Conservation (phyloP, 495 filamentous ascomycete species). For the Xylaria scruposa region DNA sequence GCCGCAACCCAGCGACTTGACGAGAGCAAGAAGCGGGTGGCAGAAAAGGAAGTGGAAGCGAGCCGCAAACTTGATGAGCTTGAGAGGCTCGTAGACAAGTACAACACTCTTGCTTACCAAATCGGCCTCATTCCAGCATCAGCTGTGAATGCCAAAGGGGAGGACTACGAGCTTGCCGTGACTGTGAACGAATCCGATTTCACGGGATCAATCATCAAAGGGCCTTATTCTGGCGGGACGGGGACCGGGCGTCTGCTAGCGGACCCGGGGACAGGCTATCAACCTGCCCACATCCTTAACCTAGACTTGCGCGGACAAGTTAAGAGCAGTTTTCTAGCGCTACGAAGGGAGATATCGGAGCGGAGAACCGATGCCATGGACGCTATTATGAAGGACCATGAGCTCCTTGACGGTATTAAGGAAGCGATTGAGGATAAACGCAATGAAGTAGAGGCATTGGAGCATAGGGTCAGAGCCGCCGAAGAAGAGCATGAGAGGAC, state of each 20-base stretch:
- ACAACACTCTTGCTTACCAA: slow-evolving; percentile 93
- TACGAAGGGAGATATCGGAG: slow-evolving; percentile 89
- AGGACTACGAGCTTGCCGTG: slow-evolving; percentile 81
- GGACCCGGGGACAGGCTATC: slow-evolving; percentile 83
- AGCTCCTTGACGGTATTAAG: slow-evolving; percentile 88
- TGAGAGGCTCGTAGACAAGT: slow-evolving; percentile 82
- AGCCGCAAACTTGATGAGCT: slow-evolving; percentile 85
- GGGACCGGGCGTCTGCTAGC: slow-evolving; percentile 70
- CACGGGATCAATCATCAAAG: slow-evolving; percentile 67
- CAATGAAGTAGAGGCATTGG: slow-evolving; percentile 89
- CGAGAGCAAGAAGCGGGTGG: slow-evolving; percentile 79
- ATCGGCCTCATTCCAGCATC: slow-evolving; percentile 86
- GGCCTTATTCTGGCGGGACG: slow-evolving; percentile 51
- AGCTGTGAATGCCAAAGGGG: slow-evolving; percentile 82
- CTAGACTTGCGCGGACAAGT: slow-evolving; percentile 83
- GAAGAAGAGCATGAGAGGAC: slow-evolving; percentile 94
- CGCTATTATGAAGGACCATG: slow-evolving; percentile 86
- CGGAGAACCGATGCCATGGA: slow-evolving; percentile 81
- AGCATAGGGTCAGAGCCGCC: slow-evolving; percentile 80
- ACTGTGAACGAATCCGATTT: slow-evolving; percentile 77
- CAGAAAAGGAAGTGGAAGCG: slow-evolving; percentile 84
- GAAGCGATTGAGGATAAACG: slow-evolving; percentile 95
- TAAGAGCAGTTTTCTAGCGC: slow-evolving; percentile 73
- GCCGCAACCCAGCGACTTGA: slow-evolving; percentile 74
- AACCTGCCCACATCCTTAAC: slow-evolving; percentile 84